phyloP scores from a whole-genome alignment of 1,284 basidiomycete genomes.

The Ustilago nuda region DNA sequence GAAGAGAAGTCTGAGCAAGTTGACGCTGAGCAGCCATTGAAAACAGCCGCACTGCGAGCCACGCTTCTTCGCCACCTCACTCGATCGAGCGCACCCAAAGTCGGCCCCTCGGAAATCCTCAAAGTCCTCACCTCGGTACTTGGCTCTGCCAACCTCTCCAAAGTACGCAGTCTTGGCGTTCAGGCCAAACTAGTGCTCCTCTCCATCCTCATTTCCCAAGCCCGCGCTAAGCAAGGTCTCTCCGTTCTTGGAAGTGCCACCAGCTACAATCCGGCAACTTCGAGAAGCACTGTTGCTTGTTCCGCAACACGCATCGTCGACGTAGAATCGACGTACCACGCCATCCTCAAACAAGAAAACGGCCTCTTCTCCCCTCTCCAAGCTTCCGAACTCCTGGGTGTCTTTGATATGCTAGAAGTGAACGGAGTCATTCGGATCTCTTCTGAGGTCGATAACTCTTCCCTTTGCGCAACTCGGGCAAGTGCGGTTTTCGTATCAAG shows the following conservation, averaged over 20 bases:
- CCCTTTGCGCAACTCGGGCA: background rate
- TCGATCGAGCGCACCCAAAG: constrained; percentile 56
- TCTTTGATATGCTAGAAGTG: constrained; percentile 65
- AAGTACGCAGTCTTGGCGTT: constrained; percentile 60
- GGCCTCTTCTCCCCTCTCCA: constrained; percentile 56
- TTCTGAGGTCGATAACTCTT: constrained; percentile 32
- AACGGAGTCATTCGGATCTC: constrained; percentile 60
- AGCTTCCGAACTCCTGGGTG: constrained; percentile 62
- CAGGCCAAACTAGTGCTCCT: constrained; percentile 66
- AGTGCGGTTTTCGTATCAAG: constrained; percentile 2
- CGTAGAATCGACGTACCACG: constrained; percentile 59
- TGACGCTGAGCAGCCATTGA: constrained; percentile 6
- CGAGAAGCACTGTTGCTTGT: background rate
- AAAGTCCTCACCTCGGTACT: constrained; percentile 63
- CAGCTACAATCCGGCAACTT: background rate
- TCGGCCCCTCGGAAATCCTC: constrained; percentile 64
- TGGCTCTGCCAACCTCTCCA: constrained; percentile 59
- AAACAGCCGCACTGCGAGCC: constrained; percentile 18
- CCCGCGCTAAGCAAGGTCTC: constrained; percentile 41
- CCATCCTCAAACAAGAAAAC: constrained; percentile 54
- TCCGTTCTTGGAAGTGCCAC: constrained; percentile 37
- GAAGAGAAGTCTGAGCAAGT: constrained; percentile 3
- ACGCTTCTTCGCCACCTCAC: constrained; percentile 53
- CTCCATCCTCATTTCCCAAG: constrained; percentile 56
- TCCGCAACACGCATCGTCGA: constrained; percentile 49